Percentiles rank a stretch among this genome's conserved stretches.
phyloP scores from a whole-genome alignment of 164 flowering plant genomes.

The Nelumbo lutea region DNA sequence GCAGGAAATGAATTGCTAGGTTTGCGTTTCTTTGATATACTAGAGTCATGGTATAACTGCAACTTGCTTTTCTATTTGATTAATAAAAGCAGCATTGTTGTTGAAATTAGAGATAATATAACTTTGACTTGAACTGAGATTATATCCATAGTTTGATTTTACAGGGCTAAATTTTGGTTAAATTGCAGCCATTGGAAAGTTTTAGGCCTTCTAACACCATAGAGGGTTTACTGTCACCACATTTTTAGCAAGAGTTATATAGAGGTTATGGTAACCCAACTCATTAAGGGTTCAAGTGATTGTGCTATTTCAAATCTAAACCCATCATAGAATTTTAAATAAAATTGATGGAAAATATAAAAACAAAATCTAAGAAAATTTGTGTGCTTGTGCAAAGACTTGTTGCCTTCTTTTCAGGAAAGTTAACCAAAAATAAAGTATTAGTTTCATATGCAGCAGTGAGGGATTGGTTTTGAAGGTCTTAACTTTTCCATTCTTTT shows the following conservation, averaged over 20 bases:
- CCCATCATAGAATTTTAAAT: neutral
- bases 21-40: conserved; percentile 25
- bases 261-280: no score
- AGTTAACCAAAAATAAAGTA: neutral
- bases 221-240: neutral
- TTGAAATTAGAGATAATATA: no score
- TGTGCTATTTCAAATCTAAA: no score
- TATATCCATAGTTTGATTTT: neutral
- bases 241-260: no score
- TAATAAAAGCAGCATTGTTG: no score
- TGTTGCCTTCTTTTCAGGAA: neutral
- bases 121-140: no score
- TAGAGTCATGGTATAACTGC: conserved; percentile 24
- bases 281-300: no score
- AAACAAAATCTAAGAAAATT: neutral
- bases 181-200: neutral
- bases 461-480: neutral
- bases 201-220: neutral
- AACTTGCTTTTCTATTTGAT: neutral
- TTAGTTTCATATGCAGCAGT: neutral
- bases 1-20: conserved; percentile 28
- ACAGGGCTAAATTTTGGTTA: neutral
- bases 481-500: neutral
- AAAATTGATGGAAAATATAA: neutral
- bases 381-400: neutral